These are phyloP conservation scores for Rhodomyrtus psidioides DNA, from an alignment of 441 rosid genomes.

Conservation along the genomic window DNA sequence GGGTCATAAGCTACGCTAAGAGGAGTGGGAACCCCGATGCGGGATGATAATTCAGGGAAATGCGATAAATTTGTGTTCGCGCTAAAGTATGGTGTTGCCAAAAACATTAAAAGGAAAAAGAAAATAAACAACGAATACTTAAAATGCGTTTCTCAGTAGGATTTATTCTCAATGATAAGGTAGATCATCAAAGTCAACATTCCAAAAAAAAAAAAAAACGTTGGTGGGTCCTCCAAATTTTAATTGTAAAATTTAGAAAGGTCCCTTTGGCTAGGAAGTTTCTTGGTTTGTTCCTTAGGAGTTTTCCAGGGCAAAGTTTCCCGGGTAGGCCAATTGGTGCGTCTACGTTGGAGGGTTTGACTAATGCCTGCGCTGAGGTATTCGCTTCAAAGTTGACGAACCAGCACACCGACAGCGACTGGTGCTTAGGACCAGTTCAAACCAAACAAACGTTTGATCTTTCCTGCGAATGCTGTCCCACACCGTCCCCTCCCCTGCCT, in stretches of 20 bases:
- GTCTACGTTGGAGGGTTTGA: too few relatives aligned
- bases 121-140: fast-evolving
- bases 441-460: background rate
- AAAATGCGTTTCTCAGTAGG: background rate
- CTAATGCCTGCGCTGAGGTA: background rate
- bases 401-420: fast-evolving
- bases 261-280: background rate
- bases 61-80: too few relatives aligned
- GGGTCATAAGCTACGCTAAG: too few relatives aligned
- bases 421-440: background rate
- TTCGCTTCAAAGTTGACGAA: background rate
- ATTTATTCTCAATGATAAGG: background rate
- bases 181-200: background rate
- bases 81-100: background rate
- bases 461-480: background rate
- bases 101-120: background rate
- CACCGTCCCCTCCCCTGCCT: background rate
- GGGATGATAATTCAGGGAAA: too few relatives aligned
- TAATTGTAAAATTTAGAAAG: too few relatives aligned
- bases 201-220: background rate
- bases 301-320: too few relatives aligned
- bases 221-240: background rate
- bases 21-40: too few relatives aligned
- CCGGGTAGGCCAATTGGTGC: too few relatives aligned
- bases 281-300: too few relatives aligned